phyloP scores from a whole-genome alignment of 2,329 filamentous ascomycete species.

The Diaporthe sp. region DNA sequence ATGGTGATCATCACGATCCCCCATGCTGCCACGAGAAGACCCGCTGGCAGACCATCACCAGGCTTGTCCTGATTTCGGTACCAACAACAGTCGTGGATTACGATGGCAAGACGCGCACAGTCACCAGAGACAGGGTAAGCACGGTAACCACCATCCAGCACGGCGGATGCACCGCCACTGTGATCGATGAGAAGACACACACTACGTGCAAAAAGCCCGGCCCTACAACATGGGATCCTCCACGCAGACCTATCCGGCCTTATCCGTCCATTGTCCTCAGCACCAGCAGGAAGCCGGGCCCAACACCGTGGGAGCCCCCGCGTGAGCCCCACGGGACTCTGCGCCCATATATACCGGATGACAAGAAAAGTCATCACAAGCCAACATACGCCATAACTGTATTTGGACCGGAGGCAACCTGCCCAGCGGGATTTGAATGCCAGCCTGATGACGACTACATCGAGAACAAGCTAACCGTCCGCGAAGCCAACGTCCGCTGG shows the following conservation, averaged over 20 bases:
- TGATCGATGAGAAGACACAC: constrained; percentile 1
- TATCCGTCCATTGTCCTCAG: not conserved
- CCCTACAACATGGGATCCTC: not conserved
- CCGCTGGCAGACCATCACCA: constrained; percentile 5
- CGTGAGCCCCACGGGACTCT: not conserved
- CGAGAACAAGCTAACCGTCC: not conserved
- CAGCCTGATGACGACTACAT: constrained; percentile 2
- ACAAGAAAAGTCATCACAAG: not conserved
- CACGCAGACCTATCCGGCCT: not conserved
- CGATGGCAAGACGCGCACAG: not conserved
- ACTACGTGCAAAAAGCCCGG: constrained; percentile 5
- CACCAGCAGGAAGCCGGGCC: not conserved
- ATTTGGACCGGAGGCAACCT: not conserved
- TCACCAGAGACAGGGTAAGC: not conserved
- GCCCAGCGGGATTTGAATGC: not conserved
- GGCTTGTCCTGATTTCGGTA: constrained; percentile 14
- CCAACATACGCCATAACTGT: not conserved
- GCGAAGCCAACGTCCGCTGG: not conserved
- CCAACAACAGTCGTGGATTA: constrained; percentile 19
- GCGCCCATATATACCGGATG: not conserved
- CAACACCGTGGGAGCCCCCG: not conserved
- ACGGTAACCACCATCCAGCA: not conserved
- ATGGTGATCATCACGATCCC: constrained; percentile 1
- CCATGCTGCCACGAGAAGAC: not conserved
- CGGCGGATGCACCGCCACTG: not conserved